phyloP scores from a whole-genome alignment of 2,329 filamentous ascomycete genomes.

The Anthostomella pinea region DNA sequence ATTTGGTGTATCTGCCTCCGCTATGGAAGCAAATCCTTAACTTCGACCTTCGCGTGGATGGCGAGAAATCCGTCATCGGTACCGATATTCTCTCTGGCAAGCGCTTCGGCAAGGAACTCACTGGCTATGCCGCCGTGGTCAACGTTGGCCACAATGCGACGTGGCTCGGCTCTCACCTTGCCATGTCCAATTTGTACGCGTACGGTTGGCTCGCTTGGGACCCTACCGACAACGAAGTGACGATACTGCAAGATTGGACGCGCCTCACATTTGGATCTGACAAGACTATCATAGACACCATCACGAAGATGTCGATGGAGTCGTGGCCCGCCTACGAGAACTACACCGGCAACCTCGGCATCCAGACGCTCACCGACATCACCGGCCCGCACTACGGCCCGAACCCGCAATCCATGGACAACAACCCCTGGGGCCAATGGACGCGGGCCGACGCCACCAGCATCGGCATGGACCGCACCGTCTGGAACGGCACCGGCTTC shows the following conservation, averaged over 20 bases:
- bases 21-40: conserved; percentile 67
- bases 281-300: conserved; percentile 51
- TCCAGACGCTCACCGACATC: conserved; percentile 68
- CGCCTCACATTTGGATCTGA: conserved; percentile 62
- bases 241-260: conserved; percentile 63
- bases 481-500: conserved; percentile 63
- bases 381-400: conserved; percentile 66
- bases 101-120: conserved; percentile 53
- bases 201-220: conserved; percentile 68
- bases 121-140: conserved; percentile 64
- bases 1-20: conserved; percentile 65
- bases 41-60: conserved; percentile 63
- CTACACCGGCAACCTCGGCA: conserved; percentile 67
- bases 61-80: conserved; percentile 51
- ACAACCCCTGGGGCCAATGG: conserved; percentile 71
- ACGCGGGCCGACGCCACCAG: conserved; percentile 58
- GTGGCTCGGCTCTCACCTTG: conserved; percentile 67
- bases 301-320: conserved; percentile 62
- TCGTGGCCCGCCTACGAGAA: conserved; percentile 72
- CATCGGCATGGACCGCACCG: conserved; percentile 71
- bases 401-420: conserved; percentile 63
- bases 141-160: conserved; percentile 65
- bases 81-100: conserved; percentile 58
- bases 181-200: conserved; percentile 70
- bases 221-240: conserved; percentile 45